Conservation (phyloP, 176 grass and related monocot genomes). For the Eremochloa ophiuroides region DNA sequence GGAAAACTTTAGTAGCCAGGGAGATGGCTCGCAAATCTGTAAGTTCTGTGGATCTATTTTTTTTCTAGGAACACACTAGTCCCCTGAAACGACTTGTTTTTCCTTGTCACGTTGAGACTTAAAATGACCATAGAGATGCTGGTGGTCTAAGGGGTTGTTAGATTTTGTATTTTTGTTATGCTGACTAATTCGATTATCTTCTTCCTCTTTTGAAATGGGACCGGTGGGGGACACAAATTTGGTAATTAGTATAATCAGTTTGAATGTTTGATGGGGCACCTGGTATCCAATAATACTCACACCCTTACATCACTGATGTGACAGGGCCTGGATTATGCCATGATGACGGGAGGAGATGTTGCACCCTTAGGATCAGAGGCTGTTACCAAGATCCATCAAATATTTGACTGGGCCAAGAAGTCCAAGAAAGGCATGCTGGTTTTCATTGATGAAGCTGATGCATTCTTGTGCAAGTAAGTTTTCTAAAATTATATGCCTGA, state of each 20-base stretch:
- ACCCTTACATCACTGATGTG: background rate
- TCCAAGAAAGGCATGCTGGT: constrained; percentile 80
- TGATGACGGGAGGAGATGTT: constrained; percentile 99
- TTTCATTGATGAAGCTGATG: constrained; percentile 97
- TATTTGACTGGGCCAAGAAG: constrained; percentile 97
- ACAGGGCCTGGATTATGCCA: constrained; percentile 90
- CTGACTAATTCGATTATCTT: background rate
- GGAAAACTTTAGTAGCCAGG: constrained; percentile 90
- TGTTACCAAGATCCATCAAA: constrained; percentile 97
- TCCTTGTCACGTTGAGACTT: background rate
- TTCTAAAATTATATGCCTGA: background rate
- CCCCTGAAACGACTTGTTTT: background rate
- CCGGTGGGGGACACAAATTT: background rate
- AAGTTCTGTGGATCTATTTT: constrained; percentile 23
- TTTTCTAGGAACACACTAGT: background rate
- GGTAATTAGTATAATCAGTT: constrained; percentile 14
- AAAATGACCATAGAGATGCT: background rate
- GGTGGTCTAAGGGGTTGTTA: background rate
- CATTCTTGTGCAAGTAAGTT: constrained; percentile 96
- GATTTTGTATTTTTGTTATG: background rate
- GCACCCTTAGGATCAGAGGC: constrained; percentile 78
- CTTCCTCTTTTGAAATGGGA: background rate
- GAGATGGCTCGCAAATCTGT: constrained; percentile 98
- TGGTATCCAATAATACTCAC: background rate
- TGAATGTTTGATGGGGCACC: background rate